Base-by-base conservation (phyloP, 257 asterid genomes). In the Solanum pimpinellifolium region DNA sequence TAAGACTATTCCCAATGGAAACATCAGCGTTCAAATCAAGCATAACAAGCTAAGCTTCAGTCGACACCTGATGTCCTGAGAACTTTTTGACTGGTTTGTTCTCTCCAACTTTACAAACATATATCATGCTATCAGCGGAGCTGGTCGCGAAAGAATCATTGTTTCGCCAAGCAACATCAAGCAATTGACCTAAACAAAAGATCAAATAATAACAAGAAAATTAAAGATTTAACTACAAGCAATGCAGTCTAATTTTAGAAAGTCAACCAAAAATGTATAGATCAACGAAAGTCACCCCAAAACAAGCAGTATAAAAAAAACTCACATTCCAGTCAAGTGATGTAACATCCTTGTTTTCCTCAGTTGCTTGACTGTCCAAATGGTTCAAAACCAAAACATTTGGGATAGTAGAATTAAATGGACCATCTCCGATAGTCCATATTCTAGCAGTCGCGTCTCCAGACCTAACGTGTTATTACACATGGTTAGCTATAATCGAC, bases 281-380 rank as follows among this genome's bases (percentile, higher is more conserved):
- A 74, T 37, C 52, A 74, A 39, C 11, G 4, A 12, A 42, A 41
- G 83, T 41, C 12, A n/a, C 2, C 83, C 11, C 7, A 76, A 76
- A 76, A 75, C 25, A 41, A 75, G 35, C 21, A 41, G 35, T 52
- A 76, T 52, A 76, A 23, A 76, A 85, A 44, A 69, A 86, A 86
- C 98, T 90, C 91, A 96, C 99, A 87, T 94, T 97, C 99, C 99
- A 97, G 90, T 97, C 98, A 88, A 97, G 98, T 25, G 99, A 94
- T 18, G 98, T 95, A 84, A 97, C 99, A 86, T 97, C 99, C 92
- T 92, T 97, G 95, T 94, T 93, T 92, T 96, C 94, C 92, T 97
- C 99, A 88, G 94, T 97, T 84, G 93, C 90, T 90, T 92, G 93
- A 89, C 93, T 94, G 92, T 95, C 95, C 88, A 92, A 95, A 92